Evolutionary conservation across 108 stramenopile genomes (phyloP).

Genomic region (Fragilaria crotonensis): DNA sequence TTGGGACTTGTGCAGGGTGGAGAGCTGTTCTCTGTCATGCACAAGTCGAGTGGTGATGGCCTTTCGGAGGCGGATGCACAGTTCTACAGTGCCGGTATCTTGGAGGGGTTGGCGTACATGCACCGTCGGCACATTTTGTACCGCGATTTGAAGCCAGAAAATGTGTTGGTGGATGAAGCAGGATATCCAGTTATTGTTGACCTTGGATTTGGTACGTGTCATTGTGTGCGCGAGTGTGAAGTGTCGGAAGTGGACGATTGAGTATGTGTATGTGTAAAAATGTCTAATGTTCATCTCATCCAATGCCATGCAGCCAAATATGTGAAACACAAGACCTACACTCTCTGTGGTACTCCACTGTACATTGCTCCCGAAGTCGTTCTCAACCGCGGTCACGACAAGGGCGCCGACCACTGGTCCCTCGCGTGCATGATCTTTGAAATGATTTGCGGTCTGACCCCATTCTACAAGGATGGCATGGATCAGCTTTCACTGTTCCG

Average conservation of each 20-base stretch:
- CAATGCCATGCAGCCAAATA: conserved; percentile 40
- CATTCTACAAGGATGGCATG: conserved; percentile 69
- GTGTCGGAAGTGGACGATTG: no score
- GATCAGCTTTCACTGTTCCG: conserved; percentile 82
- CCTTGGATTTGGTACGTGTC: conserved; percentile 74
- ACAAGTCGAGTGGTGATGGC: conserved; percentile 35
- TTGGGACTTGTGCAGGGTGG: conserved; percentile 74
- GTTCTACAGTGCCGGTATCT: conserved; percentile 60
- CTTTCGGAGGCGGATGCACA: conserved; percentile 44
- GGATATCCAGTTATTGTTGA: conserved; percentile 91
- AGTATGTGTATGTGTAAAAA: no score
- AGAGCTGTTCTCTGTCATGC: conserved; percentile 71
- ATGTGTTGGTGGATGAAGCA: conserved; percentile 76
- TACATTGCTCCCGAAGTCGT: conserved; percentile 81
- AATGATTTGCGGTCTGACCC: conserved; percentile 68
- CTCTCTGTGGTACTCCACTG: conserved; percentile 93
- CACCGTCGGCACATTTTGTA: conserved; percentile 67
- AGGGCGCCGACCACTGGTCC: conserved; percentile 88
- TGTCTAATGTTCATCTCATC: no score
- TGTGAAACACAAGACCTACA: conserved; percentile 80
- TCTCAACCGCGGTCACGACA: conserved; percentile 23
- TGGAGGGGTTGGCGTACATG: conserved; percentile 72
- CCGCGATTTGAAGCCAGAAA: conserved; percentile 89
- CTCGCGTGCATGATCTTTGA: conserved; percentile 86
- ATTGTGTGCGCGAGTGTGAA: no score